phyloP scores from a whole-genome alignment of 2,329 filamentous ascomycete genomes.

The Neurospora sp. region DNA sequence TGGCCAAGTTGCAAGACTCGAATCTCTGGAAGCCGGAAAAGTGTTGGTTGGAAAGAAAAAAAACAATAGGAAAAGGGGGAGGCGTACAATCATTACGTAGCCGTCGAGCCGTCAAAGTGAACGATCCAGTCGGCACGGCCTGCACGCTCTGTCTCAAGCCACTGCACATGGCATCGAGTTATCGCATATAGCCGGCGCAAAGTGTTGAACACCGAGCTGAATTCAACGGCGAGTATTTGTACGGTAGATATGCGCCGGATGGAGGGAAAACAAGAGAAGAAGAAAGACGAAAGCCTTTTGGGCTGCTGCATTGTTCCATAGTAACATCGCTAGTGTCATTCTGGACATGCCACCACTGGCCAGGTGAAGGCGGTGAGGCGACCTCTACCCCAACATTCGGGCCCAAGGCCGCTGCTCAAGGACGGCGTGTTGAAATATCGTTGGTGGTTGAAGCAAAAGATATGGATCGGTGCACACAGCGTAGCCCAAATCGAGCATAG shows the following conservation, averaged over 20 bases:
- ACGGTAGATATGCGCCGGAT: neutral
- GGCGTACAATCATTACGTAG: neutral
- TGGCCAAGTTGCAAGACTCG: neutral
- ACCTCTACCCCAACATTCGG: neutral
- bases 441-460: neutral
- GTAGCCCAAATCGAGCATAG: neutral
- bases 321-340: too few species aligned
- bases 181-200: neutral
- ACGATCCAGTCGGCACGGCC: neutral
- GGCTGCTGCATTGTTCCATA: neutral
- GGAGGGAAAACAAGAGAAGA: neutral
- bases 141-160: neutral
- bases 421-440: neutral
- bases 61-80: neutral
- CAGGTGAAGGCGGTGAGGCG: neutral
- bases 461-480: neutral
- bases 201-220: neutral
- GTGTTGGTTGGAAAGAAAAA: neutral
- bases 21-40: neutral
- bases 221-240: neutral
- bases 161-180: neutral
- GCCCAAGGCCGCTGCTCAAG: neutral
- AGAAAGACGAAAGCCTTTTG: neutral
- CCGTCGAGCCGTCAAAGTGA: neutral
- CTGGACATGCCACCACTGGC: neutral